Conservation (phyloP, 176 grass and related monocot genomes). For the Lolium rigidum region DNA sequence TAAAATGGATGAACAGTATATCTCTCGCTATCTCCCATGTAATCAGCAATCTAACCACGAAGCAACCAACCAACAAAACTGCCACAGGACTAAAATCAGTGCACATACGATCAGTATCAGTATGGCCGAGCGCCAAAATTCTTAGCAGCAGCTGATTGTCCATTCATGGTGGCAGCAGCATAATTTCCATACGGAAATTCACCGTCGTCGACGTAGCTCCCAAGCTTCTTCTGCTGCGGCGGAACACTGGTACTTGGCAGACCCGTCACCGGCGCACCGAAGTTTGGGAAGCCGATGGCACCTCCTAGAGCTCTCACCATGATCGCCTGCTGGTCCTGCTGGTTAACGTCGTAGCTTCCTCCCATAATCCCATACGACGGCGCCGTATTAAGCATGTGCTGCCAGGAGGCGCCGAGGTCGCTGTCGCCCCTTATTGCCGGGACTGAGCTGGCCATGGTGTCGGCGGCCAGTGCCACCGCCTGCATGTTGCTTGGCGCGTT, state of each 20-base stretch:
- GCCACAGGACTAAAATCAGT: not conserved
- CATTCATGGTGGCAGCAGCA: conserved; percentile 10
- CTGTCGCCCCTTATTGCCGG: not conserved
- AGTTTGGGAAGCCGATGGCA: not conserved
- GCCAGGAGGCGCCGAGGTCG: conserved; percentile 17
- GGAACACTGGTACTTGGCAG: not conserved
- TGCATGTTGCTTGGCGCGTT: conserved; percentile 14
- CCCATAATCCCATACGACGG: not conserved
- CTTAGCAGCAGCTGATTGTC: conserved; percentile 5
- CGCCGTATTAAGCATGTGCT: conserved; percentile 2
- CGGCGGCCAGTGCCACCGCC: not conserved
- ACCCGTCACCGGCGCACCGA: not conserved
- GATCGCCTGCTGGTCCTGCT: conserved; percentile 42
- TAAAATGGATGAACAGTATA: conserved; percentile 16
- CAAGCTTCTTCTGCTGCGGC: conserved; percentile 16
- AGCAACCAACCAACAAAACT: conserved; percentile 38
- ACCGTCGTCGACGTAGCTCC: conserved; percentile 7
- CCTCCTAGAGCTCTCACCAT: conserved; percentile 38
- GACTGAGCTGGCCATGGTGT: not conserved
- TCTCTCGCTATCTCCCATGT: not conserved
- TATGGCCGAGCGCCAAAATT: not conserved
- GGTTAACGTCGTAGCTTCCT: conserved; percentile 23
- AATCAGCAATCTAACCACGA: conserved; percentile 29
- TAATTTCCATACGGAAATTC: conserved; percentile 2
- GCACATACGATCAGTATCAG: not conserved